These are phyloP conservation scores for Syncephalastrum monosporum DNA, from an alignment of 371 early-diverging fungal species.

Conservation along the genomic window DNA sequence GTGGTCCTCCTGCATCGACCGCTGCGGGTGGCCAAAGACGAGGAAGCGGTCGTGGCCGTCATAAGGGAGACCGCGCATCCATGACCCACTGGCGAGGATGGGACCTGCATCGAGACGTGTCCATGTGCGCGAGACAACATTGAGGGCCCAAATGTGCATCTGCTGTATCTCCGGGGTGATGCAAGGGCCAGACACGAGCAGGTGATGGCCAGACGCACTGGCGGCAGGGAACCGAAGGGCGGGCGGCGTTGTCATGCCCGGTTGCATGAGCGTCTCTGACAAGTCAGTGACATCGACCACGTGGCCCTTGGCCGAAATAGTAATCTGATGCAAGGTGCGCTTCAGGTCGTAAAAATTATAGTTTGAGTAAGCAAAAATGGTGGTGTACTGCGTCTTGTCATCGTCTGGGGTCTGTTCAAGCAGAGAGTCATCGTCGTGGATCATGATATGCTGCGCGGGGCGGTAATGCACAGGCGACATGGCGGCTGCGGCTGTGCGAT, in stretches of 20 bases:
- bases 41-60: conserved; percentile 58
- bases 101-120: conserved; percentile 65
- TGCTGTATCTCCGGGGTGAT: conserved; percentile 56
- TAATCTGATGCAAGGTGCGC: conserved; percentile 62
- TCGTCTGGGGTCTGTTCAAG: no score
- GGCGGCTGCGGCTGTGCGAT: conserved; percentile 65
- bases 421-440: conserved; percentile 8
- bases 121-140: conserved; percentile 62
- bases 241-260: conserved; percentile 57
- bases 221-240: conserved; percentile 73
- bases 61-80: conserved; percentile 67
- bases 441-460: conserved; percentile 15
- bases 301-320: conserved; percentile 27
- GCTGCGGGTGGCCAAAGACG: conserved; percentile 71
- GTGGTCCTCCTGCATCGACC: conserved; percentile 66
- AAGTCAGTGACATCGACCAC: conserved; percentile 51
- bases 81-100: conserved; percentile 62
- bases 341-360: conserved; percentile 62
- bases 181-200: conserved; percentile 71
- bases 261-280: conserved; percentile 5
- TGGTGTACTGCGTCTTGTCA: conserved; percentile 2
- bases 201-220: conserved; percentile 60
- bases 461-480: conserved; percentile 22
- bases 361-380: conserved; percentile 63
- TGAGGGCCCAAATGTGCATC: conserved; percentile 73